Conservation (phyloP, 441 rosid genomes). For the Isatis lusitanica region DNA sequence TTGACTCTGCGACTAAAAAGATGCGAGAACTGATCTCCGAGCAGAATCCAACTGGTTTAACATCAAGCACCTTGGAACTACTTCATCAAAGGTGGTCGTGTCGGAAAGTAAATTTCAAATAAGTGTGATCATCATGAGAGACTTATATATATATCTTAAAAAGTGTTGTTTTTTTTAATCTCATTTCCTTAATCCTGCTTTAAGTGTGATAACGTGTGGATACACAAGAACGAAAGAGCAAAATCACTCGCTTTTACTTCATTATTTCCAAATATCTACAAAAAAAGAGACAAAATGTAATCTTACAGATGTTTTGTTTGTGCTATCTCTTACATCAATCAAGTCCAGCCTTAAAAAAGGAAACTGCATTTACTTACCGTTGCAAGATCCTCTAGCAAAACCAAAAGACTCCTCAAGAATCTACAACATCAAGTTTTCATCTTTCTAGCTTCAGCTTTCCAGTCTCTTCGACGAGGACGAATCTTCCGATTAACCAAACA, state of each 20-base stretch:
- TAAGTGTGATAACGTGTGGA: neutral
- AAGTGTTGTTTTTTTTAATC: too few relatives aligned
- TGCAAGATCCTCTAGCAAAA: conserved; percentile 16
- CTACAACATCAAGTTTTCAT: conserved; percentile 37
- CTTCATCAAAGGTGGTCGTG: too few relatives aligned
- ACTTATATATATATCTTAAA: too few relatives aligned
- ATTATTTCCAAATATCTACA: neutral
- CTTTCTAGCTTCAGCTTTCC: conserved; percentile 84
- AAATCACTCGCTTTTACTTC: neutral
- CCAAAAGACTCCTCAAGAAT: neutral
- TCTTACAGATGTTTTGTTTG: neutral
- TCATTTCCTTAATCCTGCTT: too few relatives aligned
- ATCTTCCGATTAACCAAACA: conserved; percentile 19
- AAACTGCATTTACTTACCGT: neutral
- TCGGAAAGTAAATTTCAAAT: too few relatives aligned
- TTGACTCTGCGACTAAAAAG: neutral
- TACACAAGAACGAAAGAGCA: conserved; percentile 6
- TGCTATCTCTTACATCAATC: neutral
- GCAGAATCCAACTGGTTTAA: too few relatives aligned
- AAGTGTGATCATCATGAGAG: too few relatives aligned
- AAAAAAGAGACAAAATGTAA: neutral
- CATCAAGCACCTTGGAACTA: too few relatives aligned
- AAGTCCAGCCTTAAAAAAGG: neutral
- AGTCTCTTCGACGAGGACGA: conserved; percentile 51
- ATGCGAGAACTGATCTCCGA: too few relatives aligned